phyloP scores from a whole-genome alignment of 2,329 filamentous ascomycete species.

The Pseudopyrenochaeta lycopersici region DNA sequence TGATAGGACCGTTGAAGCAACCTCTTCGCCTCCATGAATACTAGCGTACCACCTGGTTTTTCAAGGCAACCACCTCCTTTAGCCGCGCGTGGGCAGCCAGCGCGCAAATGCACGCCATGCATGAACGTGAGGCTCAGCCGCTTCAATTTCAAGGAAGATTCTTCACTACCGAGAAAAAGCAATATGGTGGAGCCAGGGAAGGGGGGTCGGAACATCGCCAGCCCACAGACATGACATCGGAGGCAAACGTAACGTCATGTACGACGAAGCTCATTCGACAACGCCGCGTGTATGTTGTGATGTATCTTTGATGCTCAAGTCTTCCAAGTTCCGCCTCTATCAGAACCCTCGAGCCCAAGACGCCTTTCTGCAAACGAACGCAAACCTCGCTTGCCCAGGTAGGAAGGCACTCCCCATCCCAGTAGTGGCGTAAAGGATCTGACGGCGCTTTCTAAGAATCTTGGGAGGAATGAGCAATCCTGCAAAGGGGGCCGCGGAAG shows the following conservation, averaged over 20 bases:
- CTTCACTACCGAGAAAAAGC: not conserved
- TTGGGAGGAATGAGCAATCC: no score
- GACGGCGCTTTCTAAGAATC: no score
- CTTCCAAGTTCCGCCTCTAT: no score
- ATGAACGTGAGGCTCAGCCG: conserved; percentile 1
- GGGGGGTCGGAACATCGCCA: not conserved
- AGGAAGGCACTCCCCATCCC: no score
- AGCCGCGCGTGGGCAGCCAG: not conserved
- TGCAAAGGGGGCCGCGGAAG: no score
- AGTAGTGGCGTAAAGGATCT: no score
- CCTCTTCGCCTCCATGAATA: no score
- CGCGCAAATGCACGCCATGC: not conserved
- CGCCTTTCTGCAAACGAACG: no score
- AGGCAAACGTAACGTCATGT: not conserved
- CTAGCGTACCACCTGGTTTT: not conserved
- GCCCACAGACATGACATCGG: not conserved
- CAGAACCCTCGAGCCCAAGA: no score
- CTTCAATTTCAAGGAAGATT: not conserved
- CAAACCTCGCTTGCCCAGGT: no score
- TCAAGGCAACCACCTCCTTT: not conserved
- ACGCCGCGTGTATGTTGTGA: no score
- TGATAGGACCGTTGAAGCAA: not conserved
- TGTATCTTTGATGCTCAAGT: no score
- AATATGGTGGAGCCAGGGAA: not conserved
- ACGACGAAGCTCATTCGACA: not conserved